Evolutionary conservation across 2,329 filamentous ascomycete species (phyloP).

Genomic region (Calcarisporium arbuscula): DNA sequence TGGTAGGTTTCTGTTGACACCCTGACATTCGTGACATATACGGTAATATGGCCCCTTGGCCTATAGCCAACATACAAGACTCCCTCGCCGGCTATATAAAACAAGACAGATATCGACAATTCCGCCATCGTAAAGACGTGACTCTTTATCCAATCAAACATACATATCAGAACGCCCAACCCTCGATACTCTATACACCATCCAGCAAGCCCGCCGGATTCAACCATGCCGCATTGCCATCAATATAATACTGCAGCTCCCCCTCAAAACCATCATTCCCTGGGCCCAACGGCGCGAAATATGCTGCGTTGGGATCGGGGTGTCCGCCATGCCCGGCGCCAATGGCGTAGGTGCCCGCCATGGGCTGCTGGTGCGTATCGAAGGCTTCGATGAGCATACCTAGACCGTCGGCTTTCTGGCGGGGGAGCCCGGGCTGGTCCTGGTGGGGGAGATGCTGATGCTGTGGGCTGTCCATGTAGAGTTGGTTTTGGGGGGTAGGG

Average conservation of each 20-base stretch:
- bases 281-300: slow-evolving; percentile 18
- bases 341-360: slow-evolving; percentile 2
- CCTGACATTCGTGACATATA: too few relatives aligned
- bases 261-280: slow-evolving; percentile 39
- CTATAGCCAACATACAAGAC: too few relatives aligned
- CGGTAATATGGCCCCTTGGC: too few relatives aligned
- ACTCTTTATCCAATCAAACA: too few relatives aligned
- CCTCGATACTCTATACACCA: too few relatives aligned
- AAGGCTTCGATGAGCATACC: slow-evolving; percentile 37
- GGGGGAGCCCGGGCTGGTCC: slow-evolving; percentile 11
- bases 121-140: too few relatives aligned
- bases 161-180: too few relatives aligned
- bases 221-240: slow-evolving; percentile 21
- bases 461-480: slow-evolving; percentile 4
- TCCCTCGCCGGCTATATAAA: too few relatives aligned
- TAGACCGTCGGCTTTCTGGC: slow-evolving; percentile 24
- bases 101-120: too few relatives aligned
- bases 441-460: slow-evolving; percentile 9
- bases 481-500: background rate
- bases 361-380: slow-evolving; percentile 20
- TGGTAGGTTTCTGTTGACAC: too few relatives aligned
- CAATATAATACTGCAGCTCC: slow-evolving; percentile 38
- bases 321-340: too few relatives aligned
- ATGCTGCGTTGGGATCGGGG: slow-evolving; percentile 1
- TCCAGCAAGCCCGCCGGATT: slow-evolving; percentile 9